Conservation (phyloP, 257 asterid genomes). For the Solanum pinnatisectum region DNA sequence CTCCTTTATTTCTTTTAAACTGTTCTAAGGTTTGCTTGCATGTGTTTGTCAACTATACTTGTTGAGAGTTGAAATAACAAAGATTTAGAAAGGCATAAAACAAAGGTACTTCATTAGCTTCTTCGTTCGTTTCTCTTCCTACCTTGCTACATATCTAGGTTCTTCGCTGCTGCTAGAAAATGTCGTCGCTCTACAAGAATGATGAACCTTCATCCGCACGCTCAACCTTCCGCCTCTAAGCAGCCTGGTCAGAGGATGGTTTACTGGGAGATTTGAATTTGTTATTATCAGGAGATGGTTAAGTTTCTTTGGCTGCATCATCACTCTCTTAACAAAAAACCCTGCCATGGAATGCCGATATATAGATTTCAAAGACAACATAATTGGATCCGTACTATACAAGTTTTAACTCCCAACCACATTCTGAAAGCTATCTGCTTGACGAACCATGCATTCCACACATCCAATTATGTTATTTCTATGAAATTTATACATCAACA, state of each 20-base stretch:
- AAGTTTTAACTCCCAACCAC: not conserved
- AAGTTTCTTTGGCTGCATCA: not conserved
- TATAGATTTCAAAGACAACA: not conserved
- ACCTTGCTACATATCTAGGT: not conserved
- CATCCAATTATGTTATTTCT: not conserved
- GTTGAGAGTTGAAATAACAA: not conserved
- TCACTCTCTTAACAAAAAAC: conserved; percentile 5
- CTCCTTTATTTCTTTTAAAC: not conserved
- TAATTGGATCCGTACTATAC: not conserved
- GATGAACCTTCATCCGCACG: conserved; percentile 16
- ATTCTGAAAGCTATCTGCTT: not conserved
- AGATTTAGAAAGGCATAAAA: conserved; percentile 34
- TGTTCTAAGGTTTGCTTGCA: not conserved
- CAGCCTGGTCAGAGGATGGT: not conserved
- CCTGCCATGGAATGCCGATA: not conserved
- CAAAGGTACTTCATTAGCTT: conserved; percentile 38
- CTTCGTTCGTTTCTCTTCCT: conserved; percentile 28
- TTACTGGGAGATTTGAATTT: not conserved
- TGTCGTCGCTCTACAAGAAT: not conserved
- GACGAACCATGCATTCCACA: not conserved
- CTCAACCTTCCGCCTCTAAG: conserved; percentile 19
- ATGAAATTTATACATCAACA: not conserved
- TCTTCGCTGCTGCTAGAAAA: conserved; percentile 8
- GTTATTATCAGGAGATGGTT: not conserved
- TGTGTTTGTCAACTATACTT: not conserved